These are phyloP conservation scores for Arthroderma sp. DNA, from an alignment of 2,329 filamentous ascomycete species.

Conservation along the genomic window DNA sequence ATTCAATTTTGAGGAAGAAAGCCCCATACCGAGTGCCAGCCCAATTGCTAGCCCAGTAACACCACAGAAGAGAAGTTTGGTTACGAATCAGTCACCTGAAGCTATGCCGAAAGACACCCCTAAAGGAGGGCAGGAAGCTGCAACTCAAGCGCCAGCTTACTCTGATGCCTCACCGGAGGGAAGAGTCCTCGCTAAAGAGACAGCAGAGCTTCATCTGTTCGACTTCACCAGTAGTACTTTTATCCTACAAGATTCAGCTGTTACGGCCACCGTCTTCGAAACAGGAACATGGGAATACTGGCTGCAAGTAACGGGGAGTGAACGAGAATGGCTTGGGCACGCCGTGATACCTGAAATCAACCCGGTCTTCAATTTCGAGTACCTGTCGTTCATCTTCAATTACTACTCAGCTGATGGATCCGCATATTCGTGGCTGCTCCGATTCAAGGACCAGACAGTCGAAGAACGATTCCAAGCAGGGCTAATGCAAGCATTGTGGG, in stretches of 20 bases:
- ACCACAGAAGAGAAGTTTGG: conserved; percentile 19
- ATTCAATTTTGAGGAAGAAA: conserved; percentile 61
- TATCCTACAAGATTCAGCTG: conserved; percentile 59
- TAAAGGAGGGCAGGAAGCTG: conserved; percentile 24
- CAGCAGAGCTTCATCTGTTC: conserved; percentile 81
- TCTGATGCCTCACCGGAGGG: conserved; percentile 34
- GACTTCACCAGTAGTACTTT: conserved; percentile 83
- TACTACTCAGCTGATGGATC: conserved; percentile 80
- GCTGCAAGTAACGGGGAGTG: conserved; percentile 67
- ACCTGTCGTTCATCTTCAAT: conserved; percentile 98
- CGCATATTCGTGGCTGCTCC: conserved; percentile 87
- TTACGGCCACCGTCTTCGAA: conserved; percentile 71
- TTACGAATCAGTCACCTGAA: conserved; percentile 28
- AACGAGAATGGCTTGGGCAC: conserved; percentile 76
- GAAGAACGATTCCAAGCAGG: conserved; percentile 85
- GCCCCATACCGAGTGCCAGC: conserved; percentile 47
- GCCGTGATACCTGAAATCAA: conserved; percentile 83
- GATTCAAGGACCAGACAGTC: conserved; percentile 71
- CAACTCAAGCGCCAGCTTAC: conserved; percentile 45
- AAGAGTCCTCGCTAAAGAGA: conserved; percentile 54
- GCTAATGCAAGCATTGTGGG: conserved; percentile 91
- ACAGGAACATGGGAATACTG: conserved; percentile 90
- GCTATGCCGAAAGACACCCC: conserved; percentile 33
- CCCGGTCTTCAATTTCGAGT: conserved; percentile 97
- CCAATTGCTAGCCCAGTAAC: conserved; percentile 39